phyloP scores from a whole-genome alignment of 257 asterid species.

The Rehmannia glutinosa region DNA sequence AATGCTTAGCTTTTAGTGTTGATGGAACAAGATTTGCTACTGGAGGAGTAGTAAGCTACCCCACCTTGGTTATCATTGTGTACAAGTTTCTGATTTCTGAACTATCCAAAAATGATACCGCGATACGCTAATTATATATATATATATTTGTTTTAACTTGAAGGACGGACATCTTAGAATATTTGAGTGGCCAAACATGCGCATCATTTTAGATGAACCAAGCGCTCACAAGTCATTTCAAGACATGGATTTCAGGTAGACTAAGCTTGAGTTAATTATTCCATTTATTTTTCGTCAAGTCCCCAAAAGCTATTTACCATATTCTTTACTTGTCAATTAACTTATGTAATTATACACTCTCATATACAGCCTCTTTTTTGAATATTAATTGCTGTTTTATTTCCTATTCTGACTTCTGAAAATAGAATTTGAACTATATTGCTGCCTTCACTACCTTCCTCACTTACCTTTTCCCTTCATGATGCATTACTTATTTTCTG shows the following conservation, averaged over 20 bases:
- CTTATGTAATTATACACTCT: too few species aligned
- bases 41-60: slow-evolving; percentile 82
- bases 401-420: too few species aligned
- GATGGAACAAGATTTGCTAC: slow-evolving; percentile 92
- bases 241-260: slow-evolving; percentile 95
- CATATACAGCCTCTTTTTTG: too few species aligned
- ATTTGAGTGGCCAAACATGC: slow-evolving; percentile 89
- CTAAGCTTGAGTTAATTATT: background rate
- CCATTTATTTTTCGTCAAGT: too few species aligned
- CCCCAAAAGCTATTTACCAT: too few species aligned
- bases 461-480: too few species aligned
- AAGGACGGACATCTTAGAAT: slow-evolving; percentile 94
- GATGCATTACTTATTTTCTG: too few species aligned
- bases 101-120: background rate
- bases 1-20: slow-evolving; percentile 81
- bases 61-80: slow-evolving; percentile 11
- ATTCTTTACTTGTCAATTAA: too few species aligned
- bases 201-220: slow-evolving; percentile 69
- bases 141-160: slow-evolving; percentile 23
- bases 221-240: slow-evolving; percentile 94
- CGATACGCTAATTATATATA: slow-evolving; percentile 8
- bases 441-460: too few species aligned
- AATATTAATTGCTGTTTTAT: too few species aligned
- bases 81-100: background rate
- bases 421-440: too few species aligned